Evolutionary conservation across 2,329 filamentous ascomycete genomes (phyloP).

Genomic region (Colletotrichum ledebouriae): DNA sequence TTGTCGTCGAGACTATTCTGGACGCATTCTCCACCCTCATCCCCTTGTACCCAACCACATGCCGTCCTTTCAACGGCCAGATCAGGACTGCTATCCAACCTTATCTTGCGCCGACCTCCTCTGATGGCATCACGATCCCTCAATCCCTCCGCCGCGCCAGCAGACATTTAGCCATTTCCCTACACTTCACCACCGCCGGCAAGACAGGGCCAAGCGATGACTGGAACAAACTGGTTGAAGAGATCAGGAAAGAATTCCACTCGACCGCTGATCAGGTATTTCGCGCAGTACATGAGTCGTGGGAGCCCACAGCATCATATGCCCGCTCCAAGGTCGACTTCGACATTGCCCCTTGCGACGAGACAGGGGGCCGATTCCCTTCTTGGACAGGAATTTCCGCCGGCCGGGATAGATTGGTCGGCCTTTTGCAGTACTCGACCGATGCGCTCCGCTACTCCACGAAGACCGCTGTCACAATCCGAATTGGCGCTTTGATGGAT

Average conservation of each 20-base stretch:
- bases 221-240: slow-evolving; percentile 78
- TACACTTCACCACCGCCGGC: slow-evolving; percentile 85
- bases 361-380: slow-evolving; percentile 66
- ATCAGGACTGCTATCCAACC: slow-evolving; percentile 71
- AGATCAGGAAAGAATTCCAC: slow-evolving; percentile 75
- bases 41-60: slow-evolving; percentile 85
- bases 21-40: slow-evolving; percentile 79
- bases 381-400: slow-evolving; percentile 81
- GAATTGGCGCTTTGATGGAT: slow-evolving; percentile 77
- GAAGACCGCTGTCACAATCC: slow-evolving; percentile 74
- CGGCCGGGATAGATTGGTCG: slow-evolving; percentile 77
- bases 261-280: slow-evolving; percentile 81
- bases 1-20: slow-evolving; percentile 76
- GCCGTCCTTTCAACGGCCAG: slow-evolving; percentile 81
- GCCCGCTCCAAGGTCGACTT: slow-evolving; percentile 57
- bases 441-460: slow-evolving; percentile 75
- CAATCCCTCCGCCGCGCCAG: slow-evolving; percentile 68
- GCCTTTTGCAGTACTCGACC: slow-evolving; percentile 75
- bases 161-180: slow-evolving; percentile 74
- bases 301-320: slow-evolving; percentile 76
- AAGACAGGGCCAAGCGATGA: slow-evolving; percentile 84
- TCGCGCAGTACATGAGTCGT: slow-evolving; percentile 83
- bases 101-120: slow-evolving; percentile 75
- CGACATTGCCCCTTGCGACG: slow-evolving; percentile 60
- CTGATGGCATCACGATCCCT: slow-evolving; percentile 63